Evolutionary conservation across 2,329 filamentous ascomycete species (phyloP).

Genomic region (Fusarium ambrosium): DNA sequence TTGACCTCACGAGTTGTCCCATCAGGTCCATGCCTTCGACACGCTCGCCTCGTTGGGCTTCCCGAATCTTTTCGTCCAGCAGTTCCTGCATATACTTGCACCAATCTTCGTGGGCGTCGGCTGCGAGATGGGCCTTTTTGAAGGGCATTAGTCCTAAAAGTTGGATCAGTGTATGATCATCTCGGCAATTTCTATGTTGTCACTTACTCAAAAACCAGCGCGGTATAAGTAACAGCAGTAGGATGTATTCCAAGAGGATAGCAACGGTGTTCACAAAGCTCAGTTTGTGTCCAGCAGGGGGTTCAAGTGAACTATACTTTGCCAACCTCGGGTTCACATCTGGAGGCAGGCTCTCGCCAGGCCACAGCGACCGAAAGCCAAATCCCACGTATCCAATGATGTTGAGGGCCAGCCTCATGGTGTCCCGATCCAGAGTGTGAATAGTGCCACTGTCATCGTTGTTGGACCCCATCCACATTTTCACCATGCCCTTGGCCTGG

Average conservation of each 20-base stretch:
- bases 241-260: constrained; percentile 72
- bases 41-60: constrained; percentile 53
- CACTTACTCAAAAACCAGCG: constrained; percentile 66
- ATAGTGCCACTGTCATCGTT: constrained; percentile 58
- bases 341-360: constrained; percentile 67
- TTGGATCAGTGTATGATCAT: constrained; percentile 15
- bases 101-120: constrained; percentile 72
- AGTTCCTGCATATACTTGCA: constrained; percentile 78
- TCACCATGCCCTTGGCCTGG: constrained; percentile 74
- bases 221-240: constrained; percentile 72
- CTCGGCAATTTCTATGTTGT: not conserved
- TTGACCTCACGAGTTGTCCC: constrained; percentile 63
- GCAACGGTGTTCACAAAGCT: constrained; percentile 75
- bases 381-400: constrained; percentile 79
- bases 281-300: constrained; percentile 69
- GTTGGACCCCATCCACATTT: constrained; percentile 64
- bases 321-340: constrained; percentile 60
- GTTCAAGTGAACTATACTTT: constrained; percentile 63
- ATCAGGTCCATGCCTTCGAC: constrained; percentile 66
- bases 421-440: constrained; percentile 70
- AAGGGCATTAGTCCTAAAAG: constrained; percentile 61
- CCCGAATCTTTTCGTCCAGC: constrained; percentile 70
- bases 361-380: constrained; percentile 72
- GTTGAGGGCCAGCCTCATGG: constrained; percentile 72
- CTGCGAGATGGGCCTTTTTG: constrained; percentile 64